phyloP scores from a whole-genome alignment of 345 rosid genomes.

The Salix suchowensis region DNA sequence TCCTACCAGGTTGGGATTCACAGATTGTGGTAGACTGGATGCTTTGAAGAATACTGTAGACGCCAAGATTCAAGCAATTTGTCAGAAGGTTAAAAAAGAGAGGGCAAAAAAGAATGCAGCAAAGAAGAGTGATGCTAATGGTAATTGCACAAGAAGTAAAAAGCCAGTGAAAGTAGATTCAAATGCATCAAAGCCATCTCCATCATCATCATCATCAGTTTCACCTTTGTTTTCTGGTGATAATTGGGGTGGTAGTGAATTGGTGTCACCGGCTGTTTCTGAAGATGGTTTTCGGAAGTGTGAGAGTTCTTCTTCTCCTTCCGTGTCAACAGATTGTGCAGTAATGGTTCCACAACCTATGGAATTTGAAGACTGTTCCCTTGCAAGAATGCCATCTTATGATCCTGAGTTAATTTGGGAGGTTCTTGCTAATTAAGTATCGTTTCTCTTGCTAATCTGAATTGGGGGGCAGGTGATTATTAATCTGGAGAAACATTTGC shows the following conservation, averaged over 20 bases:
- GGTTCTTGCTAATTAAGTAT: constrained; percentile 64
- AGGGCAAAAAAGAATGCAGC: constrained; percentile 47
- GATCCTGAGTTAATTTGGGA: constrained; percentile 93
- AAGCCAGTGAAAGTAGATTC: constrained; percentile 22
- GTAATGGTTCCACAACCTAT: constrained; percentile 28
- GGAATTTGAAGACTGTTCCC: constrained; percentile 49
- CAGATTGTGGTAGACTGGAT: constrained; percentile 49
- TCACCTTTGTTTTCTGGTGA: constrained; percentile 35
- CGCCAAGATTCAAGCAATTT: constrained; percentile 82
- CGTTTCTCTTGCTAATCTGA: neutral
- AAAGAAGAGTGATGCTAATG: constrained; percentile 24
- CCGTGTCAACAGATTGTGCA: constrained; percentile 37
- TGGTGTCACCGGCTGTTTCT: constrained; percentile 33
- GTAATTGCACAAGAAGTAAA: neutral
- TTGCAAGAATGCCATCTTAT: constrained; percentile 80
- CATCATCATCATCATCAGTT: constrained; percentile 36
- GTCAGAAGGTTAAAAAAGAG: constrained; percentile 68
- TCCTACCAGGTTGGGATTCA: constrained; percentile 48
- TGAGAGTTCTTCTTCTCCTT: constrained; percentile 43
- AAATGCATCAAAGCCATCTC: constrained; percentile 30
- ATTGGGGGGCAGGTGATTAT: neutral
- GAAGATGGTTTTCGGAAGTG: constrained; percentile 50
- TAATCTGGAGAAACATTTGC: neutral
- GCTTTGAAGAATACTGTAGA: constrained; percentile 70
- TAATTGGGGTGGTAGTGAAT: constrained; percentile 33